Base-by-base conservation (phyloP, 768 basidiomycete species). In the Lentinula detonsa region DNA sequence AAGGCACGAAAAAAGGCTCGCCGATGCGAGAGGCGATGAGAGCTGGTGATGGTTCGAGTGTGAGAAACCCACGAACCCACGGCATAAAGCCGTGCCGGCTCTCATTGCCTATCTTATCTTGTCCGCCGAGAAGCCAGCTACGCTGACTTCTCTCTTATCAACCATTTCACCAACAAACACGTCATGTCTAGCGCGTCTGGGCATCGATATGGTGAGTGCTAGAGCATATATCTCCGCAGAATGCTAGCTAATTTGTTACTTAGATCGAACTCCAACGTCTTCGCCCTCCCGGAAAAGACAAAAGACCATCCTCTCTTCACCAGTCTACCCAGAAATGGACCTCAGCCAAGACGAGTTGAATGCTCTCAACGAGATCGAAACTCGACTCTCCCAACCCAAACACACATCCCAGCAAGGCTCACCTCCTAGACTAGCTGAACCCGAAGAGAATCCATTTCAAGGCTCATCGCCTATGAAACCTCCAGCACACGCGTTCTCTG, bases 271-370 rank as follows among this genome's bases (percentile, higher is more conserved):
- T 56, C 73, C 75, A 9, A 70, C 73, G 60, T 69, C 66, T 45
- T 82, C 81, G 5, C 82, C 81, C n/a, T 67, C 74, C 9, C 74
- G 75, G 43, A 90, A 90, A 71, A 78, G 84, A 21, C 81, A 82
- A 64, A 77, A 87, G 45, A 77, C 87, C 33, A 86, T 86, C 0
- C 88, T 87, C 0, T 86, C 88, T 1, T 82, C 82, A 21, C 50
- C 80, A 80, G 63, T 67, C 82, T 23, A 72, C 63, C 6, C 57
- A 59, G 80, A 80, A 7, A 13, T 49, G 23, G 58, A 60, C 21
- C 68, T 84, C 57, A 87, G 79, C 55, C 79, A 83, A 62, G 80
- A 84, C 37, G 81, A 86, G 59, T 68, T 88, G 10, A 72, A 74
- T 39, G 84, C 81, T 3, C 79, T 85, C 49, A 85, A 86, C 67